These are phyloP conservation scores for Trichoderma arundinaceum DNA, from an alignment of 2,329 filamentous ascomycete genomes.

Conservation along the genomic window DNA sequence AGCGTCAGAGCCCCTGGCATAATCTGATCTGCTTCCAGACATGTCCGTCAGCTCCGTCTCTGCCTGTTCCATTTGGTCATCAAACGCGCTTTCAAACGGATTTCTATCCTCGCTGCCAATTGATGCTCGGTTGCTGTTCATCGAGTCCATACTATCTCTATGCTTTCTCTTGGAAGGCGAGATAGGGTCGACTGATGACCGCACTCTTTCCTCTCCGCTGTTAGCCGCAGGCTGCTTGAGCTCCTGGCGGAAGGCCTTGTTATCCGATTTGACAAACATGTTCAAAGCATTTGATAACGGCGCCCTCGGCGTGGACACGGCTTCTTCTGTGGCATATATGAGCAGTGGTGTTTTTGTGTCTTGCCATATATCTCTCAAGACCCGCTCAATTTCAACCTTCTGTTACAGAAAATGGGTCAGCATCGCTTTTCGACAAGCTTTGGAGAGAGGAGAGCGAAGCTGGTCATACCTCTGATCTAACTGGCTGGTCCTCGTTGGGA, in stretches of 20 bases:
- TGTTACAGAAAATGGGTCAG: slow-evolving; percentile 36
- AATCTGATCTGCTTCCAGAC: slow-evolving; percentile 31
- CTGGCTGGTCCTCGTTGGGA: slow-evolving; percentile 48
- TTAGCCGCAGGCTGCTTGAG: slow-evolving; percentile 48
- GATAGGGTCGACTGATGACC: slow-evolving; percentile 46
- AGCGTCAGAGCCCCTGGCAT: slow-evolving; percentile 33
- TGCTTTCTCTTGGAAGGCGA: slow-evolving; percentile 55
- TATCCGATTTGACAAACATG: slow-evolving; percentile 58
- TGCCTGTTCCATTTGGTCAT: slow-evolving; percentile 36
- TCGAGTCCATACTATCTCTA: slow-evolving; percentile 53
- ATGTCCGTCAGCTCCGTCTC: slow-evolving; percentile 41
- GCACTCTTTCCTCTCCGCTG: slow-evolving; percentile 34
- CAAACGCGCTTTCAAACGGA: slow-evolving; percentile 43
- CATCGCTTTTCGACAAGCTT: slow-evolving; percentile 29
- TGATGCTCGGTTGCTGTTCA: slow-evolving; percentile 54
- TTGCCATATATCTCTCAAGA: slow-evolving; percentile 53
- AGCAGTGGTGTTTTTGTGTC: slow-evolving; percentile 56
- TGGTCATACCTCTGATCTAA: slow-evolving; percentile 55
- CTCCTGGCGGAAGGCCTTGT: slow-evolving; percentile 58
- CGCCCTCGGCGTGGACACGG: slow-evolving; percentile 45
- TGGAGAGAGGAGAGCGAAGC: not conserved
- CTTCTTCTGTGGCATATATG: slow-evolving; percentile 60
- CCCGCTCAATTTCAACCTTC: slow-evolving; percentile 55
- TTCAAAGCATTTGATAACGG: slow-evolving; percentile 49
- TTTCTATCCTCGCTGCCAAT: slow-evolving; percentile 49